Evolutionary conservation across 1,284 basidiomycete genomes (phyloP), one percentile per base, ranked within the genome.

Genomic region (Microbotryum lychnidis-dioicae): DNA sequence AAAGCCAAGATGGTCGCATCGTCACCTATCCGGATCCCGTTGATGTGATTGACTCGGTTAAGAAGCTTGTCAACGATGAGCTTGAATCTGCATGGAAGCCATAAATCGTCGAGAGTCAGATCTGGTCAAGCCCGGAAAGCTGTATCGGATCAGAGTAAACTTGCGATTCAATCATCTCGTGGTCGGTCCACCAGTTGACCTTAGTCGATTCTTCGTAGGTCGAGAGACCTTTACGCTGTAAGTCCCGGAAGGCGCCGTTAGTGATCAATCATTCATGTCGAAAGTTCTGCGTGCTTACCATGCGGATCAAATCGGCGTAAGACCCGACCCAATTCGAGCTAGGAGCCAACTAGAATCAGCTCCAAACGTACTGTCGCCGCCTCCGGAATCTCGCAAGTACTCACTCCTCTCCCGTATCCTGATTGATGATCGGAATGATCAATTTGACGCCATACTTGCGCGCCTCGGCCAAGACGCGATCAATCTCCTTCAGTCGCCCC

Each of bases 1-100:
- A 71, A 73, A 5, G 72, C 71, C 25, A 73, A 62, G 48, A 75
- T 70, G 0, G 70, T 68, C 9, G 73, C 70, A 58, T 75, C 74
- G 37, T 74, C 69, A 0, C 71, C 71, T 44, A 73, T 73, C 8
- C 65, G 54, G 3, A 67, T 31, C 0, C 73, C 72, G 27, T 70
- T 74, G 61, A 75, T 58, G n/a, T 69, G 64, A 60, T 75, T 75
- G 54, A 67, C 61, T 46, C 74, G 72, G 45, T 66, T 69, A 9
- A 70, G 50, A 18, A 73, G 59, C 49, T 70, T 69, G 58, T 67
- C 71, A 56, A 73, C 61, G 48, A 72, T 65, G n/a, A 67, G 62
- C 52, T 72, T 72, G 62, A 64, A 68, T 31, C 57, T 54, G 45
- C 31, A 45, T n/a, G 44, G n/a, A 42, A 42, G 31, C 20, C 6